Evolutionary conservation across 257 asterid species (phyloP).

Genomic region (Rhazya stricta): DNA sequence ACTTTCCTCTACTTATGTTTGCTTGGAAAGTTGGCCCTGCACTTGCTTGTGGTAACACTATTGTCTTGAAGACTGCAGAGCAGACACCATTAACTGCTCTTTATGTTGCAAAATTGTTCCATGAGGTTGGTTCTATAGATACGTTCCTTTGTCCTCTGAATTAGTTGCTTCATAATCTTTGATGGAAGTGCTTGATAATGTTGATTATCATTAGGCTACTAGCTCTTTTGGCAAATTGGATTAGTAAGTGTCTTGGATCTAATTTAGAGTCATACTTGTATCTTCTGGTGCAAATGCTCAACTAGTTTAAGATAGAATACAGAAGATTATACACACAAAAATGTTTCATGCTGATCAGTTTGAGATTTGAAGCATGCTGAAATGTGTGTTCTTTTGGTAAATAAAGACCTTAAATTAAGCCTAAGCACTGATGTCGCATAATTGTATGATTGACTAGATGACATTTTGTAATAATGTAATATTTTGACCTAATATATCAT

Average conservation of each 20-base stretch:
- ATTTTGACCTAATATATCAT: neutral
- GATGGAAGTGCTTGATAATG: neutral
- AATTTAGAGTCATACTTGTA: neutral
- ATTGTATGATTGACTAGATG: no score
- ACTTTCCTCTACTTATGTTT: conserved; percentile 73
- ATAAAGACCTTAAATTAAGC: neutral
- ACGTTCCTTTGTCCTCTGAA: neutral
- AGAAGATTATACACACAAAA: neutral
- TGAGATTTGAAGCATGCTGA: neutral
- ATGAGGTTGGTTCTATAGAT: conserved; percentile 42
- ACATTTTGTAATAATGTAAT: neutral
- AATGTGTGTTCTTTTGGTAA: neutral
- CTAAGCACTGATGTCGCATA: neutral
- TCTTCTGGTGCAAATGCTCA: neutral
- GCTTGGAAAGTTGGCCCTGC: conserved; percentile 88
- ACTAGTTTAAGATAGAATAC: neutral
- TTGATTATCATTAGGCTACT: neutral
- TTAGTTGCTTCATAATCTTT: neutral
- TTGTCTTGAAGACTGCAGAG: conserved; percentile 79
- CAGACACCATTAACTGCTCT: conserved; percentile 82
- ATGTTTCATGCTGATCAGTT: neutral
- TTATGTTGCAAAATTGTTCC: conserved; percentile 59
- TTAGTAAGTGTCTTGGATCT: neutral
- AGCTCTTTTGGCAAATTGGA: neutral
- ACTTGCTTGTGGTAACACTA: conserved; percentile 63